Percentiles rank a stretch among this genome's conserved stretches.
Evolutionary conservation across 1,284 basidiomycete genomes (phyloP).

Genomic region (Sanghuangporus baumii): DNA sequence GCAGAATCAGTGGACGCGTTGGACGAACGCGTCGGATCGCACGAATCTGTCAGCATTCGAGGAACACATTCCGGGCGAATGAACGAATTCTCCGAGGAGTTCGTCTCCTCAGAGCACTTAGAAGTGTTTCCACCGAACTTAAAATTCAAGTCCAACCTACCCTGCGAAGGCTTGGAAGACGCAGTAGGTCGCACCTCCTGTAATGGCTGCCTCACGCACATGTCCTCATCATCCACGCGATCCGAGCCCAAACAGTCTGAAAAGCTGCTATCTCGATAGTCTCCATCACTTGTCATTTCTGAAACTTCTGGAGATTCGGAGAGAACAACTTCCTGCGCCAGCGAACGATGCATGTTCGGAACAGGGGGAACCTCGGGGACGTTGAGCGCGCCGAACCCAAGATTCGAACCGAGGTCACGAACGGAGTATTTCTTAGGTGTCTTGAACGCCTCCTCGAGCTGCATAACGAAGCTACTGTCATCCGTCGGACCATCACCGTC

Average conservation of each 20-base stretch:
- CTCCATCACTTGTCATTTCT: constrained; percentile 18
- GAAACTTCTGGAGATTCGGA: constrained; percentile 17
- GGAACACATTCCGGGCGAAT: constrained; percentile 8
- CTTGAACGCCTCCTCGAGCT: constrained; percentile 71
- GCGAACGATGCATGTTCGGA: constrained; percentile 23
- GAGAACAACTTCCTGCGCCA: constrained; percentile 23
- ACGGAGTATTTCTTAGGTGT: constrained; percentile 65
- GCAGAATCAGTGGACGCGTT: constrained; percentile 19
- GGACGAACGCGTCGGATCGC: constrained; percentile 12
- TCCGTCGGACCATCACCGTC: constrained; percentile 51
- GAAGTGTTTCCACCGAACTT: constrained; percentile 58
- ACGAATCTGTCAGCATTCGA: constrained; percentile 1
- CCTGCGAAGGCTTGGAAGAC: constrained; percentile 49
- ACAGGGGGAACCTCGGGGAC: constrained; percentile 40
- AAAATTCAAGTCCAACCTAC: constrained; percentile 62
- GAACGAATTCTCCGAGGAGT: not conserved
- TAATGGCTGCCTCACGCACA: constrained; percentile 8
- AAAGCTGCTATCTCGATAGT: constrained; percentile 27
- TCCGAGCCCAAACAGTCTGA: constrained; percentile 21
- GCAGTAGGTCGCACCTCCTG: constrained; percentile 26
- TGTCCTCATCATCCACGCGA: not conserved
- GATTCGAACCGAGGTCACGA: constrained; percentile 34
- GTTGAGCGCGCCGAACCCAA: constrained; percentile 25
- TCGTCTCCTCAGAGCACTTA: not conserved
- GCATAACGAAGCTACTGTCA: constrained; percentile 74